Percentiles rank a stretch among this genome's conserved stretches.
Evolutionary conservation across 1,139 yeast genomes (phyloP).

Genomic region (Hyphopichia pseudoburtonii): DNA sequence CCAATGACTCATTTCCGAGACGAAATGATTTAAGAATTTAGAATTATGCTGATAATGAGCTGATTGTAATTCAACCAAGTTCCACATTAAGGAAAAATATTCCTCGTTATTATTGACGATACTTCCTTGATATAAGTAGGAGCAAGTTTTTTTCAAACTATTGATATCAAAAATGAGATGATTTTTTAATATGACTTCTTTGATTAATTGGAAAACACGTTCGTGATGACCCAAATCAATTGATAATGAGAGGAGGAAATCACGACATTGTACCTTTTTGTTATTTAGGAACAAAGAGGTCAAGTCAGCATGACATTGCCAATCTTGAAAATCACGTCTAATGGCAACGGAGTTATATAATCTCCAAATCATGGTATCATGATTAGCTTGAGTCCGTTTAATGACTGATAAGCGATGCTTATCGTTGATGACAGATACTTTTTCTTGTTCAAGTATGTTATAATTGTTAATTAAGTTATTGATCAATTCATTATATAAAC

Average conservation of each 20-base stretch:
- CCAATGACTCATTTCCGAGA: constrained; percentile 30
- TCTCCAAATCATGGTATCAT: constrained; percentile 27
- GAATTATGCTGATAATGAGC: constrained; percentile 21
- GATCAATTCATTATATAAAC: constrained; percentile 33
- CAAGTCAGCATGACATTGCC: constrained; percentile 7
- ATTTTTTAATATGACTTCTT: constrained; percentile 35
- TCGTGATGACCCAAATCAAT: constrained; percentile 39
- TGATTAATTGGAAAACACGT: constrained; percentile 36
- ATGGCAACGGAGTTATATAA: constrained; percentile 37
- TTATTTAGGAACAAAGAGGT: constrained; percentile 10
- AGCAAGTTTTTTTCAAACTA: constrained; percentile 29
- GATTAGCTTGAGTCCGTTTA: constrained; percentile 8
- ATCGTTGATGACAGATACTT: too few species aligned
- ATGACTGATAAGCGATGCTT: too few species aligned
- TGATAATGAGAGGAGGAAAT: constrained; percentile 29
- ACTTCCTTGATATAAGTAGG: constrained; percentile 33
- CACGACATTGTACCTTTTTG: constrained; percentile 25
- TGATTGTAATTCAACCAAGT: constrained; percentile 36
- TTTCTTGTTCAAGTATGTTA: constrained; percentile 14
- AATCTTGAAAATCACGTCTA: constrained; percentile 35
- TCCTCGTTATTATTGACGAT: constrained; percentile 25
- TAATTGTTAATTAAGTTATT: constrained; percentile 22
- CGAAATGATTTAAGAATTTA: constrained; percentile 26
- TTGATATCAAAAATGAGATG: constrained; percentile 32
- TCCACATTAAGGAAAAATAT: constrained; percentile 36